Base-by-base conservation (phyloP, 2,329 filamentous ascomycete species). In the Aspergillus versicolor region DNA sequence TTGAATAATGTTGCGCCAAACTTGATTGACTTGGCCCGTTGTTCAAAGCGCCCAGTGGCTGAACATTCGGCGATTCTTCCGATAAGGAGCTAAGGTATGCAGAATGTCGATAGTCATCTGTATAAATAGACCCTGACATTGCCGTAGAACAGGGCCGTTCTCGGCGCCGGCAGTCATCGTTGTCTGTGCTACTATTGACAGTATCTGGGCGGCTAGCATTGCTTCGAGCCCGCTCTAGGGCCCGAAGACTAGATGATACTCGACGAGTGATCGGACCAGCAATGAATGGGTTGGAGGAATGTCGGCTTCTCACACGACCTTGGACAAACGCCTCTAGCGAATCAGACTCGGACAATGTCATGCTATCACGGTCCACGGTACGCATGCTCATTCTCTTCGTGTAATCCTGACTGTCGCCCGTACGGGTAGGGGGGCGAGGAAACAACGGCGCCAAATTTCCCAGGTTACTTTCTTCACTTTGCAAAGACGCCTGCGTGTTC, bases 261-360 rank as follows among this genome's bases (percentile, higher is more conserved):
- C 70, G 70, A 32, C 70, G 70, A 32, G 64, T 69, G 51, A 69
- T 62, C 54, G 73, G 70, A 2, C 69, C 70, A 3, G 73, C 72
- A 56, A 75, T 75, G 44, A 75, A 58, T 2, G 73, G 73, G 47
- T 75, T 75, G 30, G 70, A 63, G 3, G 73, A 74, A 57, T 75
- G 75, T 53, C 73, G 70, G 51, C 66, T 63, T 50, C 72, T 74
- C 42, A 73, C 73, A 4, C 73, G 71, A 43, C 65, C 69, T 56
- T 75, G 72, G 13, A 75, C 71, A 54, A 75, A 75, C 3, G 72
- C 73, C 50, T 75, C 73, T 11, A 75, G 57, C 6, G 72, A 75
- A 49, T 73, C 73, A 1, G 68, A 63, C 48, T 75, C 73, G 7
- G 72, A 73, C 37, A 69, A 63, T 13, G 65, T 68, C 5, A 68